Base-by-base conservation (phyloP, 352 stramenopile genomes). In the Phytophthora europaea region DNA sequence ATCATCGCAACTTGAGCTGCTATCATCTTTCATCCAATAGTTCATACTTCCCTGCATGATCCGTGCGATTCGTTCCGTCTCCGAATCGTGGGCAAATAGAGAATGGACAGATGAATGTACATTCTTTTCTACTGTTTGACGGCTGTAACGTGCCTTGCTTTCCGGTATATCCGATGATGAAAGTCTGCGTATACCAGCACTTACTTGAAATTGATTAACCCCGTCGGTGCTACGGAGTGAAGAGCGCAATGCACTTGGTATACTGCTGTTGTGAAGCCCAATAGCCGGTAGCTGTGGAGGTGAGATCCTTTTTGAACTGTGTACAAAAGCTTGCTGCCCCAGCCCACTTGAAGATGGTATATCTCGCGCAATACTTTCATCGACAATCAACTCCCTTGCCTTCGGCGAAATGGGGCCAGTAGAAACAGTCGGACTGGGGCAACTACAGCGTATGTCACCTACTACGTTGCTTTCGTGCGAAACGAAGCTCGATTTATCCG, bases 11-110 rank as follows among this genome's bases (percentile, higher is more conserved):
- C 69, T 74, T 16, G 56, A 75, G 47, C 43, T 75, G 18, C 58
- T 65, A 22, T 80, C 73, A 15, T 88, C 80, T 61, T 83, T 77
- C 28, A 88, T 73, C 81, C 82, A 93, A 53, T 90, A 89, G 1
- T 79, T 76, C 63, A 93, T 62, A 22, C 74, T 94, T 38, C 85
- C 83, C 58, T 94, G 85, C 87, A 94, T 94, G 58, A 94, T 94
- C 18, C 85, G 74, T 43, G 87, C 87, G n/a, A 94, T 94, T 28
- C 87, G 84, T 56, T 94, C 87, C 0, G 87, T 94, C 64, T 94
- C 87, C 6, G 83, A 89, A 71, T 94, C 82, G 10, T 68, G 50
- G 0, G 58, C 20, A 50, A 82, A 86, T 12, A 79, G 33, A 13
- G 66, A 73, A 55, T 47, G 65, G 6, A 26, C 28, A 22, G 53